phyloP scores from a whole-genome alignment of 108 stramenopile genomes.

The Aurantiochytrium sp. region DNA sequence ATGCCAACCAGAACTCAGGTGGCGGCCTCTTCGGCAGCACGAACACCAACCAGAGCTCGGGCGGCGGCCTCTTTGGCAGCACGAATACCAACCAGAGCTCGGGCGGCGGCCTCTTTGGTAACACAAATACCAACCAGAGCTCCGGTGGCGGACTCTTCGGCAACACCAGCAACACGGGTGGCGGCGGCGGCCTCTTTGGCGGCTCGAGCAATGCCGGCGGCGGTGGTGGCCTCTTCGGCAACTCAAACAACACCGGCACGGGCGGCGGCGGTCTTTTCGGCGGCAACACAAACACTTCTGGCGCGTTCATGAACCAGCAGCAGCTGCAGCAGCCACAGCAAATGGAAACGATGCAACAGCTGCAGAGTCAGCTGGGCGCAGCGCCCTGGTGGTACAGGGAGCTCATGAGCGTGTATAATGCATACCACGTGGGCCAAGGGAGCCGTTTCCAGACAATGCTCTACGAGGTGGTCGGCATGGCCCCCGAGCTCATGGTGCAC shows the following conservation, averaged over 20 bases:
- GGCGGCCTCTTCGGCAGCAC: neutral
- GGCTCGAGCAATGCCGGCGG: neutral
- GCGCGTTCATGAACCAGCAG: neutral
- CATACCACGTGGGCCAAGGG: neutral
- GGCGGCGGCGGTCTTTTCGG: neutral
- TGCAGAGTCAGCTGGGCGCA: neutral
- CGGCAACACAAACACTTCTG: neutral
- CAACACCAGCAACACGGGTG: neutral
- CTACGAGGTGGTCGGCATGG: constrained; percentile 19
- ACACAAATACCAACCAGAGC: neutral
- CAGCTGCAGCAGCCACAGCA: neutral
- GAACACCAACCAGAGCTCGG: neutral
- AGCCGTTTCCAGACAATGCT: constrained; percentile 20
- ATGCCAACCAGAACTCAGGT: neutral
- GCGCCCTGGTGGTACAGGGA: constrained; percentile 25
- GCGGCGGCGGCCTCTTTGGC: constrained; percentile 25
- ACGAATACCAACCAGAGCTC: neutral
- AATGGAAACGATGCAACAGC: neutral
- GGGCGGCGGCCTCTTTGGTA: neutral
- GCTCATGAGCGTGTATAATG: neutral
- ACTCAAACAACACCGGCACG: neutral
- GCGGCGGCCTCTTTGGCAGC: constrained; percentile 12
- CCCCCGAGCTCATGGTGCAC: constrained; percentile 17
- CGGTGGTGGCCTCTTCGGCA: constrained; percentile 14
- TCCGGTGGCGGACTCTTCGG: constrained; percentile 14